These are phyloP conservation scores for Phyllosticta citriasiana DNA, from an alignment of 2,329 filamentous ascomycete genomes.

Conservation along the genomic window DNA sequence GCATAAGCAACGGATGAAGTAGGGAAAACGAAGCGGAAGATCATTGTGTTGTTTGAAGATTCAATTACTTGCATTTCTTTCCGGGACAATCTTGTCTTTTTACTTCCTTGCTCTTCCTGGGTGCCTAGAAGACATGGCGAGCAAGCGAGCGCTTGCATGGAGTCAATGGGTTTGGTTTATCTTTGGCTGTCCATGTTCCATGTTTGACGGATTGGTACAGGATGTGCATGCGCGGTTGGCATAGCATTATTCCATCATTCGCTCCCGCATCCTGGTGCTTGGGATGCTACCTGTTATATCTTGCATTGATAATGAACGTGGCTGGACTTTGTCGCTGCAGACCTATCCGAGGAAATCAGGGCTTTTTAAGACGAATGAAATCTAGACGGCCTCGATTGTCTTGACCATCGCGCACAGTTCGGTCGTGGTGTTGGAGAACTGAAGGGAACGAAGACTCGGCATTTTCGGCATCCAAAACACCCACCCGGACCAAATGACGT, in stretches of 20 bases:
- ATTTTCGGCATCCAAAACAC: too few relatives aligned
- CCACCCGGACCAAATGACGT: too few relatives aligned
- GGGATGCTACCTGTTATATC: neutral
- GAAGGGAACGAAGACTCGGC: too few relatives aligned
- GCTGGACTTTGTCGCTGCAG: neutral
- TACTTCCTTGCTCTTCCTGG: neutral
- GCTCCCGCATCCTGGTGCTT: neutral
- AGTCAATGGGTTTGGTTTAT: neutral
- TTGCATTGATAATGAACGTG: neutral
- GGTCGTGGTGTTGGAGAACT: too few relatives aligned
- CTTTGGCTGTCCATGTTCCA: too few relatives aligned
- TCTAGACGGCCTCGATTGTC: too few relatives aligned
- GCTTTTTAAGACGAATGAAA: neutral
- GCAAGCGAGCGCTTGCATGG: neutral
- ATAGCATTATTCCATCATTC: neutral
- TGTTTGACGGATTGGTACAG: neutral
- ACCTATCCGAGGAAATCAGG: neutral
- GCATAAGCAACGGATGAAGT: neutral
- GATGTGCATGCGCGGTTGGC: neutral
- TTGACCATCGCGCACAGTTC: too few relatives aligned
- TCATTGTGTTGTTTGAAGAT: neutral
- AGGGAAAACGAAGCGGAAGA: neutral
- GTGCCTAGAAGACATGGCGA: neutral
- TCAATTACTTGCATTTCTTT: neutral
- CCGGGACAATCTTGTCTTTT: neutral